Base-by-base conservation (phyloP, 108 stramenopile species). In the Parmales sp. region DNA sequence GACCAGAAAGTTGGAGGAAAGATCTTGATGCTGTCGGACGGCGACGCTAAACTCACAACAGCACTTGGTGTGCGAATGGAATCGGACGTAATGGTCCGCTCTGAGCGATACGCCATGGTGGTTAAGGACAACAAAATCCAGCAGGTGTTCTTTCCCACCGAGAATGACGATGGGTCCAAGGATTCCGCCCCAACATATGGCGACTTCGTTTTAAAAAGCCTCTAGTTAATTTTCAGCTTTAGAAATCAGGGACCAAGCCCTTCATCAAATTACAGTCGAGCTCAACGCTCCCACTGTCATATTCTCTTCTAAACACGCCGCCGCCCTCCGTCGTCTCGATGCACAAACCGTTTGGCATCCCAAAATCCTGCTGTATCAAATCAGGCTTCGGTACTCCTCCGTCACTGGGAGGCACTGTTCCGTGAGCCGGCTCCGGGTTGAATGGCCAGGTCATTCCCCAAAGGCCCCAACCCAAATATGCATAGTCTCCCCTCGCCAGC, bases 361-460 rank as follows among this genome's bases (percentile, higher is more conserved):
- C 46, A 13, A 48, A 48, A 23, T 48, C 46, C 4, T 23, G 5
- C 22, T 48, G 22, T 4, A 48, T 48, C 46, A 48, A 23, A 23
- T 48, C 46, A 11, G 46, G 46, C 0, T 2, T 4, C 2, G 46
- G 46, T 23, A 48, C 46, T n/a, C 46, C 46, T 4, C 23, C 13
- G 11, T n/a, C 22, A 13, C 19, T n/a, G 2, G 46, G 46, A 4
- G 46, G 46, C 11, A 48, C 22, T 13, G 19, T 23, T 13, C 46
- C 46, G 46, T 48, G 46, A 4, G 46, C 46, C 4, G 46, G 46
- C 8, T 4, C 4, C 4, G 34, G 60, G 60, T 63, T 29, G 26
- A 63, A 63, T 5, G 60, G 60, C 60, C 60, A 63, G 4, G 28
- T 63, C 60, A 63, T 63, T 31, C 60, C 60, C 60, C 60, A 63